Evolutionary conservation across 2,329 filamentous ascomycete genomes (phyloP).

Genomic region (Xylaria arbuscula): DNA sequence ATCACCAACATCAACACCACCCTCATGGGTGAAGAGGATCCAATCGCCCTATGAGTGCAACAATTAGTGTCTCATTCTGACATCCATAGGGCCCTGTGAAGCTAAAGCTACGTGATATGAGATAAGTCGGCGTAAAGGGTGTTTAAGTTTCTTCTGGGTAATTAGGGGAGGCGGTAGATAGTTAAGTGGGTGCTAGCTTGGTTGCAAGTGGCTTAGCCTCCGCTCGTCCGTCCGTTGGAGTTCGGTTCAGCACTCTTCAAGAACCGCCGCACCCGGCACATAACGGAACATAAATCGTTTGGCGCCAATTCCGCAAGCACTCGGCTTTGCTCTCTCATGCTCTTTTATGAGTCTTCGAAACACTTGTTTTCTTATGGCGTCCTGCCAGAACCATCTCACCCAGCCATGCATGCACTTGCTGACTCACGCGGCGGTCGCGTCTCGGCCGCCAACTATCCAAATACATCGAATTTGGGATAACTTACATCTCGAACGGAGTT

Average conservation of each 20-base stretch:
- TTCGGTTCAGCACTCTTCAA: slow-evolving; percentile 39
- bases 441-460: slow-evolving; percentile 30
- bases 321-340: neutral
- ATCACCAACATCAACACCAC: slow-evolving; percentile 99
- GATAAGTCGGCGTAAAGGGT: slow-evolving; percentile 11
- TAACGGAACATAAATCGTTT: slow-evolving; percentile 38
- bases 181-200: slow-evolving; percentile 42
- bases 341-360: neutral
- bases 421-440: slow-evolving; percentile 20
- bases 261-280: slow-evolving; percentile 38
- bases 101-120: slow-evolving; percentile 31
- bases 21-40: slow-evolving; percentile 99
- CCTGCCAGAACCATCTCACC: neutral
- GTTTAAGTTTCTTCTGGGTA: slow-evolving; percentile 39
- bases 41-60: slow-evolving; percentile 81
- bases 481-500: slow-evolving; percentile 99
- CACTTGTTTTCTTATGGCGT: slow-evolving; percentile 4
- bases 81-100: neutral
- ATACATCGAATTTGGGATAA: slow-evolving; percentile 47
- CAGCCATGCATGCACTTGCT: slow-evolving; percentile 35
- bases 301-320: slow-evolving; percentile 14
- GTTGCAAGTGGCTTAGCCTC: slow-evolving; percentile 57
- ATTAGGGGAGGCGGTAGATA: slow-evolving; percentile 40
- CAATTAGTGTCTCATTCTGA: slow-evolving; percentile 39
- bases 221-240: slow-evolving; percentile 55